Base-by-base conservation (phyloP, 192 early-diverging fungal genomes). In the Dissophora globulifera region DNA sequence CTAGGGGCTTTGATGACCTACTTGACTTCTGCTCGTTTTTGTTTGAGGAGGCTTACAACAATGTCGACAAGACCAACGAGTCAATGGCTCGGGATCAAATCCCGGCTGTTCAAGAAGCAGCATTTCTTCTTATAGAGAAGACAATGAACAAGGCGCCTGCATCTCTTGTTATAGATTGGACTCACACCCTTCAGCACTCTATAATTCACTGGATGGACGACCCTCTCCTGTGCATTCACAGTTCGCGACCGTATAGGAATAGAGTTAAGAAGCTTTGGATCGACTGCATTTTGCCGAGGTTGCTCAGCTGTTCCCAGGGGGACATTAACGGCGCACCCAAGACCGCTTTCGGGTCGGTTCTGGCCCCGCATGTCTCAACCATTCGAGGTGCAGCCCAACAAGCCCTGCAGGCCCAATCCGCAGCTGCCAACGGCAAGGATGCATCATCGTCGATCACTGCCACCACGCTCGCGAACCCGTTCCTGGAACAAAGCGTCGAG, bases 91-190 rank as follows among this genome's bases (percentile, higher is more conserved):
- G n/a, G 1, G 26, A 47, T 25, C n/a, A n/a, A n/a, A 62, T 71
- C 20, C 57, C 69, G 7, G 7, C 33, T 7, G 25, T 62, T 30
- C 59, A 62, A 16, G 69, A 62, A 27, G 32, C 51, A 1, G 52
- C 60, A 7, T 62, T 71, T 38, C 29, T 57, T 1, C 22, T 71
- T 17, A 49, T 71, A 47, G 69, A 71, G 38, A 71, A 57, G 42
- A 41, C 35, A 3, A 71, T 71, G 20, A 71, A 71, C 60, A 71
- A 71, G 45, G 59, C 59, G 0, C 69, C 58, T 2, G 3, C 50
- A 0, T 33, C 69, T 2, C 35, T 48, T 22, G 17, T 57, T 40
- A 25, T 50, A 11, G 22, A 29, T 1, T 71, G 69, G 69, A 13
- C 62, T 15, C 23, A 58, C 9, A 15, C 25, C 22, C 31, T 71